These are phyloP conservation scores for Phytophthora litchii DNA, from an alignment of 352 stramenopile species.

Conservation along the genomic window DNA sequence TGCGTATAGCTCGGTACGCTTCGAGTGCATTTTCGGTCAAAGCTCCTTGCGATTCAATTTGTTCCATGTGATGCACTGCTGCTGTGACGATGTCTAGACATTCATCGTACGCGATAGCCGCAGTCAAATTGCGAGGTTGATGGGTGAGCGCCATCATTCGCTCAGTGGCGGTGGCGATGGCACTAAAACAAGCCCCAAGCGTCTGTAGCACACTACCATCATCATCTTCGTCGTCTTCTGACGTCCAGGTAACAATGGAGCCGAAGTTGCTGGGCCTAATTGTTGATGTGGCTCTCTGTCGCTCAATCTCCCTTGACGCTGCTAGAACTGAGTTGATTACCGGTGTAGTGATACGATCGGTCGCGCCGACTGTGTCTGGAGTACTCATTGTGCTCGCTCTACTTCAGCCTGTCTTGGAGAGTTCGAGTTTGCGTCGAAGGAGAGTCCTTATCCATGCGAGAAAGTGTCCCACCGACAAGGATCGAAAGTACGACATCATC, in stretches of 20 bases:
- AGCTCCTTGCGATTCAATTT: constrained; percentile 8
- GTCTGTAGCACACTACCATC: constrained; percentile 4
- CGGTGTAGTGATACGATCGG: constrained; percentile 11
- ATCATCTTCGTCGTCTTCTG: constrained; percentile 3
- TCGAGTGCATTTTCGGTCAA: constrained; percentile 18
- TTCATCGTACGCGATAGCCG: constrained; percentile 43
- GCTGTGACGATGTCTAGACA: constrained; percentile 43
- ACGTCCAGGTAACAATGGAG: constrained; percentile 11
- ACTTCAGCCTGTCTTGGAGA: constrained; percentile 17
- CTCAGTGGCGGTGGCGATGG: constrained; percentile 32
- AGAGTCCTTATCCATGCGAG: not conserved
- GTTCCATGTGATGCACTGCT: constrained; percentile 33
- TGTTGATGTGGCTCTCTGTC: constrained; percentile 17
- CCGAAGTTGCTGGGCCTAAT: constrained; percentile 3
- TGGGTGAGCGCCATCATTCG: constrained; percentile 28
- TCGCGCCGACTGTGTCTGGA: constrained; percentile 21
- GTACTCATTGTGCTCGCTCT: constrained; percentile 26
- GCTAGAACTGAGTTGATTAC: constrained; percentile 1
- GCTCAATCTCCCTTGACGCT: constrained; percentile 4
- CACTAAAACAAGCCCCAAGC: constrained; percentile 27
- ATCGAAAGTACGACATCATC: no score
- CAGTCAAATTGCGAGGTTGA: constrained; percentile 22
- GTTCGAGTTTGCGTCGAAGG: not conserved
- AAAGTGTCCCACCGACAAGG: constrained; percentile 26
- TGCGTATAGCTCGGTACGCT: constrained; percentile 31